Conservation (phyloP, 805 yeast genomes). For the Yarrowia phangngaensis region DNA sequence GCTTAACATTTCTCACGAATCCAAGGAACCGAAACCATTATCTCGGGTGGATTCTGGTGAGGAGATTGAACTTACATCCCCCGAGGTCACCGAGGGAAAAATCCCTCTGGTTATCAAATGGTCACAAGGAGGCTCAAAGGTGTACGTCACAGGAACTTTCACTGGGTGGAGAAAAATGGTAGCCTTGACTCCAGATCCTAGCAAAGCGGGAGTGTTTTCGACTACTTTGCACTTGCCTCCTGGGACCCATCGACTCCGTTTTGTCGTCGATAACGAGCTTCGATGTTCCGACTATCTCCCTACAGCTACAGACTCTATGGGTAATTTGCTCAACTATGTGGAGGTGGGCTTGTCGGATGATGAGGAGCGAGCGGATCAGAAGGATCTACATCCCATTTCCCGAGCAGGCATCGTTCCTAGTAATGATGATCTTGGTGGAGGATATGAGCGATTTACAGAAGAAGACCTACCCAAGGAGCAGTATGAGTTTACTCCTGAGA, state of each 20-base stretch:
- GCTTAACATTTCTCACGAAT: slow-evolving; percentile 42
- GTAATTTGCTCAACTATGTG: slow-evolving; percentile 87
- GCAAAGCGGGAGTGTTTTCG: slow-evolving; percentile 35
- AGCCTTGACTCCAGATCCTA: slow-evolving; percentile 56
- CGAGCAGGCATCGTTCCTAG: slow-evolving; percentile 24
- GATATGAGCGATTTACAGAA: slow-evolving; percentile 63
- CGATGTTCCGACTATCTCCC: slow-evolving; percentile 83
- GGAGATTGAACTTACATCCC: slow-evolving; percentile 35
- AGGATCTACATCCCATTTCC: slow-evolving; percentile 23
- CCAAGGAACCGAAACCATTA: slow-evolving; percentile 34
- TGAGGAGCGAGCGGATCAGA: slow-evolving; percentile 19
- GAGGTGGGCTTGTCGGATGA: slow-evolving; percentile 34
- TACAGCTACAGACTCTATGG: slow-evolving; percentile 94
- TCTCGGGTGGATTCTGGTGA: slow-evolving; percentile 39
- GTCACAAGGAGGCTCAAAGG: slow-evolving; percentile 95
- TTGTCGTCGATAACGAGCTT: slow-evolving; percentile 88
- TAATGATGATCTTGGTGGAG: slow-evolving; percentile 26
- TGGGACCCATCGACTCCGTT: slow-evolving; percentile 89
- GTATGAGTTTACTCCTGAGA: slow-evolving; percentile 53
- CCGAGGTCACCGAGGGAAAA: slow-evolving; percentile 30
- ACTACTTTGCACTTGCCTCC: slow-evolving; percentile 52
- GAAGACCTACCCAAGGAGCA: slow-evolving; percentile 82
- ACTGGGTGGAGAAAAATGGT: slow-evolving; percentile 99
- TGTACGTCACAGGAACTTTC: slow-evolving; percentile 94
- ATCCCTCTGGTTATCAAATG: slow-evolving; percentile 70